Evolutionary conservation across 768 basidiomycete genomes (phyloP).

Genomic region (Mrakia blollopis): DNA sequence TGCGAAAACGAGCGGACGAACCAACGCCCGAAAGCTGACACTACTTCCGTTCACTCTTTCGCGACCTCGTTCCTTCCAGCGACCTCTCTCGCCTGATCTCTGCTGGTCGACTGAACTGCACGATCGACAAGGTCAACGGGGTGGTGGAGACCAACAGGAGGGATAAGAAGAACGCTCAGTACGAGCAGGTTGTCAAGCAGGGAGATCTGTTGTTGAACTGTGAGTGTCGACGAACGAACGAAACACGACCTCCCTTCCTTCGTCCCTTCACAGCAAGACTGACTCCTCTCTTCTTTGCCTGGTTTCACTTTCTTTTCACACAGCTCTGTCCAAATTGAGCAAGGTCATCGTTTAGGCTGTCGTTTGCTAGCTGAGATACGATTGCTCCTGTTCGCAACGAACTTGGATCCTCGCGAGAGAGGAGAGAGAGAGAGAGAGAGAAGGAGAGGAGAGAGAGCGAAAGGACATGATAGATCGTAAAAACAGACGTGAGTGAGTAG

Average conservation of each 20-base stretch:
- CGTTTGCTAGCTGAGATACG: not conserved
- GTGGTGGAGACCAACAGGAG: conserved; percentile 85
- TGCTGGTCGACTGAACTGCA: conserved; percentile 71
- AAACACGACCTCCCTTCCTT: not conserved
- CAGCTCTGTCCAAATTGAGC: conserved; percentile 30
- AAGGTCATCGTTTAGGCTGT: conserved; percentile 24
- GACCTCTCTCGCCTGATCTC: conserved; percentile 92
- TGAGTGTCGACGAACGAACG: conserved; percentile 32
- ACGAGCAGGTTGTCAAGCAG: conserved; percentile 87
- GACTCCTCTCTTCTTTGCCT: not conserved
- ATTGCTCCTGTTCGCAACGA: not conserved
- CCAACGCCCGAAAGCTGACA: no score
- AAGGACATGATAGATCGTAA: conserved; percentile 13
- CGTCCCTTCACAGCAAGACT: not conserved
- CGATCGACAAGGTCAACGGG: conserved; percentile 91
- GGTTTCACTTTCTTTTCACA: not conserved
- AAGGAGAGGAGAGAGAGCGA: not conserved
- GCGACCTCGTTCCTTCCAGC: conserved; percentile 50
- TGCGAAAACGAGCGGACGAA: not conserved
- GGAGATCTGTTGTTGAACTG: conserved; percentile 83
- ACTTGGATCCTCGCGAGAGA: no score
- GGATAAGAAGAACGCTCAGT: conserved; percentile 72
- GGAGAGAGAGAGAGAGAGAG: not conserved
- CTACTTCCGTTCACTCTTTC: conserved; percentile 16
- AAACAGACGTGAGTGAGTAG: not conserved